These are phyloP conservation scores for Pseudogymnoascus sp. DNA, from an alignment of 2,329 filamentous ascomycete species.

Conservation along the genomic window DNA sequence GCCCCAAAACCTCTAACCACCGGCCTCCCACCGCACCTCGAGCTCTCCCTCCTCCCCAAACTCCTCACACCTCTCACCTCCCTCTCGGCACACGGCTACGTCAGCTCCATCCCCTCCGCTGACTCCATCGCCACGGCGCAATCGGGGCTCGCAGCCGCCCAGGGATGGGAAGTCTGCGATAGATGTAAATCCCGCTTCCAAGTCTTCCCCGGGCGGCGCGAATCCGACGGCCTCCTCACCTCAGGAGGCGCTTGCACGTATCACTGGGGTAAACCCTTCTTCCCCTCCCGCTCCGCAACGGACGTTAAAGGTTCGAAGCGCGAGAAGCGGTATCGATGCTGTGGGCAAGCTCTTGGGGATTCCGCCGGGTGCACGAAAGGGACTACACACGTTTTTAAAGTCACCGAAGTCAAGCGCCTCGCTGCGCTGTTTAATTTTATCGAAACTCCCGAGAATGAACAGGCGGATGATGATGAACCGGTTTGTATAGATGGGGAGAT, in stretches of 20 bases:
- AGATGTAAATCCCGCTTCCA: constrained; percentile 82
- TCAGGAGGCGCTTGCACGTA: constrained; percentile 72
- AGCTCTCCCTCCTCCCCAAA: constrained; percentile 56
- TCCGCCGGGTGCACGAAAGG: constrained; percentile 65
- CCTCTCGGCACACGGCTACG: constrained; percentile 67
- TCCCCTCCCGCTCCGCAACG: constrained; percentile 49
- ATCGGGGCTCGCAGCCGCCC: constrained; percentile 56
- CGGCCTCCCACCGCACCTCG: constrained; percentile 59
- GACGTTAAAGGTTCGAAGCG: constrained; percentile 44
- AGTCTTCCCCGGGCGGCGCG: constrained; percentile 78
- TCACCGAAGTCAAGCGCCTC: constrained; percentile 66
- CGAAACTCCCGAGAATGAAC: constrained; percentile 61
- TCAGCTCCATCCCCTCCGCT: constrained; percentile 57
- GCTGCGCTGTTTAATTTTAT: constrained; percentile 74
- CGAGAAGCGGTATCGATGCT: constrained; percentile 68
- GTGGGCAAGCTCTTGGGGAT: constrained; percentile 65
- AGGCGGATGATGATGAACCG: constrained; percentile 47
- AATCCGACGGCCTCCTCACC: constrained; percentile 66
- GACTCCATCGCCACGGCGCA: constrained; percentile 60
- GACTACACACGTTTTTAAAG: constrained; percentile 80
- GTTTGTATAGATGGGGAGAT: constrained; percentile 96
- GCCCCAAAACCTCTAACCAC: constrained; percentile 54
- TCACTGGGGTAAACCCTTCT: constrained; percentile 68
- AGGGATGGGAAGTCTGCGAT: constrained; percentile 82
- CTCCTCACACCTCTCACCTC: constrained; percentile 57